Evolutionary conservation across 495 filamentous ascomycete genomes (phyloP), one percentile per base, ranked within the genome.

Genomic region (Penicillium egyptiacum): DNA sequence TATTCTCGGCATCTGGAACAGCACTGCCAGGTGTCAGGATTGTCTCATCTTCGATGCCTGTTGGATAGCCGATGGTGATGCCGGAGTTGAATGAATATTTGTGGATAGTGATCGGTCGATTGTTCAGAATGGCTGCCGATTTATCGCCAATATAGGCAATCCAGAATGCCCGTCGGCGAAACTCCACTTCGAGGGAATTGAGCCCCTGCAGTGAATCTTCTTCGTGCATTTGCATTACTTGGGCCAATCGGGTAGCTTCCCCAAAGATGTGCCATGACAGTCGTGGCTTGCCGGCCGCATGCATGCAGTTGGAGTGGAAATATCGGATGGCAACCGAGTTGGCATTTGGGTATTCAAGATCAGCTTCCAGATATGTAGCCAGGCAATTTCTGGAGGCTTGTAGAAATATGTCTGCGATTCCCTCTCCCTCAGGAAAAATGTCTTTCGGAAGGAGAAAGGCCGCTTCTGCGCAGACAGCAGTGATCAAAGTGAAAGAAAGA

Each of bases 231-330:
- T 69, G 64, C 62, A 71, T 64, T 6, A 61, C 62, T 44, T 68
- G 64, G 2, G 67, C 69, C 45, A 71, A 44, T 39, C 64, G 57
- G 35, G 61, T 69, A 10, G 66, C 62, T 54, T 70, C 63, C 11
- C 66, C 67, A 41, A 70, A 69, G 20, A 70, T 64, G 52, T 66
- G 65, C 66, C 67, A 70, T 31, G 66, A 66, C 31, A 66, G 56
- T 53, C 61, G 50, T 23, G 66, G 62, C 33, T 68, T 68, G 35
- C 67, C 67, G 17, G 62, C 59, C 6, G 65, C 63, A 53, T 69
- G 67, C 50, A 66, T 54, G 52, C 66, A 70, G 48, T 69, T 67
- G 43, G 67, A 70, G 49, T 70, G 67, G 19, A 68, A 63, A 35
- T 70, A 68, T 14, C 67, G 65, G 44, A 68, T 62, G 14, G 56